Percentiles rank a stretch among this genome's conserved stretches.
phyloP scores from a whole-genome alignment of 2,329 filamentous ascomycete genomes.

The Didymella arachidicola region DNA sequence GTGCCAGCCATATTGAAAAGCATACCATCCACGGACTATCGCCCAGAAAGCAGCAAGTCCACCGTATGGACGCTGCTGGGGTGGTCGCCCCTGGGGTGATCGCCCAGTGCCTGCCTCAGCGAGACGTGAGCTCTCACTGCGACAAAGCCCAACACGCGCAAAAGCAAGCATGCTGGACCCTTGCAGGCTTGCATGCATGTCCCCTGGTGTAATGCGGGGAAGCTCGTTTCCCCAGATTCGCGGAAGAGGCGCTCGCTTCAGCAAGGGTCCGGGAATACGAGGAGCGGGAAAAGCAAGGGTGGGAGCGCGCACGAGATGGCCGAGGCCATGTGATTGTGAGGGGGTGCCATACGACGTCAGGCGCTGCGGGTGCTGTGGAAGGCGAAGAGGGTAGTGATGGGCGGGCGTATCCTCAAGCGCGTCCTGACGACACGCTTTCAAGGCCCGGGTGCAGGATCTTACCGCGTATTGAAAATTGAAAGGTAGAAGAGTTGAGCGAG shows the following conservation, averaged over 20 bases:
- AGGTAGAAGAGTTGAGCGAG: too few relatives aligned
- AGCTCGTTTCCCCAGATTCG: conserved; percentile 10
- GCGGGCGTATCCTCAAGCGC: too few relatives aligned
- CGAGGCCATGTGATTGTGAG: conserved; percentile 18
- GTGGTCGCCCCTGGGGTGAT: not conserved
- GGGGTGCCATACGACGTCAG: too few relatives aligned
- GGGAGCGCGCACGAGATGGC: not conserved
- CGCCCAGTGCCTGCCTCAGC: not conserved
- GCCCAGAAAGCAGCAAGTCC: conserved; percentile 1
- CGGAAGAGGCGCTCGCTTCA: conserved; percentile 9
- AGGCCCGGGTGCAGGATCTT: too few relatives aligned
- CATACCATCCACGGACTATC: not conserved
- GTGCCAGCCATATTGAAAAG: not conserved
- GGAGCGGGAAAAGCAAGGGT: not conserved
- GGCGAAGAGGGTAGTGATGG: too few relatives aligned
- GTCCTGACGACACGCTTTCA: too few relatives aligned
- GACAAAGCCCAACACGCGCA: not conserved
- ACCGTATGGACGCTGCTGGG: not conserved
- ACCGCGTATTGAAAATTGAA: too few relatives aligned
- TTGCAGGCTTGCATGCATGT: conserved; percentile 5
- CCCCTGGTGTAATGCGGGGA: conserved; percentile 16
- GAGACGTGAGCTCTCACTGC: not conserved
- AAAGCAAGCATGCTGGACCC: conserved; percentile 1
- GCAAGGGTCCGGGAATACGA: conserved; percentile 9
- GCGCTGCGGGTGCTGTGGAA: too few relatives aligned